Conservation (phyloP, 345 rosid species). For the Citrus glauca region DNA sequence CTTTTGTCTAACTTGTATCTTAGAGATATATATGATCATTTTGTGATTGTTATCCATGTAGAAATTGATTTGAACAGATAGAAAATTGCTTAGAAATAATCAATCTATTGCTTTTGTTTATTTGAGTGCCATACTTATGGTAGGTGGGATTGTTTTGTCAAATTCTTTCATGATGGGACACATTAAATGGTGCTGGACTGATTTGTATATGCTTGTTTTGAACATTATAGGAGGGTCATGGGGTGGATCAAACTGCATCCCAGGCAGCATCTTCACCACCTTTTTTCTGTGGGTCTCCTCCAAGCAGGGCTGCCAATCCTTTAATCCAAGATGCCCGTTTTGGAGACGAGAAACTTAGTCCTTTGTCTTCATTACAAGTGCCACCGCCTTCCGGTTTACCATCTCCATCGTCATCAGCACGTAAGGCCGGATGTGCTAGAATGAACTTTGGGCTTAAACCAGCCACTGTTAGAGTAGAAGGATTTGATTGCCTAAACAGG, state of each 20-base stretch:
- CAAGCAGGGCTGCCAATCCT: slow-evolving; percentile 80
- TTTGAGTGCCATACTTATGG: background rate
- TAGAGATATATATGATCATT: no score
- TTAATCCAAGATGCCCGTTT: slow-evolving; percentile 75
- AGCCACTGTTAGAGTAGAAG: slow-evolving; percentile 98
- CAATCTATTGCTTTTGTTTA: background rate
- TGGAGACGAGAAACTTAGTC: slow-evolving; percentile 54
- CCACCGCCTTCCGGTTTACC: slow-evolving; percentile 54
- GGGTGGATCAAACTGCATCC: slow-evolving; percentile 39
- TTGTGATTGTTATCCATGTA: no score
- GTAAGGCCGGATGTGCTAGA: slow-evolving; percentile 64
- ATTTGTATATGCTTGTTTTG: background rate
- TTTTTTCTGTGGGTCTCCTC: slow-evolving; percentile 83
- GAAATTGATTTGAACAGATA: no score
- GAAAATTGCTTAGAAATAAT: background rate
- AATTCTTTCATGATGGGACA: no score
- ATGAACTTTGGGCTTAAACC: slow-evolving; percentile 78
- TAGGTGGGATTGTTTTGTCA: background rate
- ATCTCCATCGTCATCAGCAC: slow-evolving; percentile 60
- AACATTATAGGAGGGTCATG: slow-evolving; percentile 54
- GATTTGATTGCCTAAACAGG: slow-evolving; percentile 97
- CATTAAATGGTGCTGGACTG: background rate
- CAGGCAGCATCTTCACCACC: slow-evolving; percentile 65
- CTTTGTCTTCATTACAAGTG: slow-evolving; percentile 33
- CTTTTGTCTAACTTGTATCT: background rate